Evolutionary conservation across 2,329 filamentous ascomycete species (phyloP).

Genomic region (Microcyclosporella mali): DNA sequence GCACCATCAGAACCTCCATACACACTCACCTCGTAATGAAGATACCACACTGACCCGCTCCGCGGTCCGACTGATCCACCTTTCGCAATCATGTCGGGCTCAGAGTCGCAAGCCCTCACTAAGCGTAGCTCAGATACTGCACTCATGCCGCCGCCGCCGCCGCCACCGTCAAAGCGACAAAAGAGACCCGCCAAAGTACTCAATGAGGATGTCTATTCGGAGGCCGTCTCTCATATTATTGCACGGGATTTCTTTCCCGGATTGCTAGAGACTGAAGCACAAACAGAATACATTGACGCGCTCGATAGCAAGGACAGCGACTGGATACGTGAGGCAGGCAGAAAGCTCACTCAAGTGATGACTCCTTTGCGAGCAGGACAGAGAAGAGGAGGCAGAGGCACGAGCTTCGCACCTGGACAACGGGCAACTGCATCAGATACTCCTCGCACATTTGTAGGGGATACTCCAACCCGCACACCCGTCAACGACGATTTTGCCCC

Average conservation of each 20-base stretch:
- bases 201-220: constrained; percentile 89
- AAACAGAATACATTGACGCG: constrained; percentile 88
- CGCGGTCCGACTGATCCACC: too few species aligned
- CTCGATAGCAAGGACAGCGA: constrained; percentile 74
- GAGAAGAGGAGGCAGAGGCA: constrained; percentile 35
- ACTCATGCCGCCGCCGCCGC: constrained; percentile 84
- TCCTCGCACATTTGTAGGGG: constrained; percentile 53
- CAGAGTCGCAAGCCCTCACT: constrained; percentile 54
- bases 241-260: constrained; percentile 95
- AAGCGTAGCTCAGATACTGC: constrained; percentile 61
- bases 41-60: too few species aligned
- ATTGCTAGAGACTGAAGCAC: constrained; percentile 73
- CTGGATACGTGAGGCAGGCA: constrained; percentile 80
- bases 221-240: constrained; percentile 87
- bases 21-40: too few species aligned
- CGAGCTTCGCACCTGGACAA: constrained; percentile 29
- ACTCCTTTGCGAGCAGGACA: constrained; percentile 59
- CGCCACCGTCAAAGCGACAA: constrained; percentile 75
- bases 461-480: constrained; percentile 54
- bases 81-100: constrained; percentile 13
- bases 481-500: constrained; percentile 29
- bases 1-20: too few species aligned
- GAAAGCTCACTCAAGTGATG: constrained; percentile 62
- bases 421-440: constrained; percentile 16
- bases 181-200: constrained; percentile 83